Evolutionary conservation across 805 yeast genomes (phyloP), one percentile per base, ranked within the genome.

Genomic region (Candida andamanensis): DNA sequence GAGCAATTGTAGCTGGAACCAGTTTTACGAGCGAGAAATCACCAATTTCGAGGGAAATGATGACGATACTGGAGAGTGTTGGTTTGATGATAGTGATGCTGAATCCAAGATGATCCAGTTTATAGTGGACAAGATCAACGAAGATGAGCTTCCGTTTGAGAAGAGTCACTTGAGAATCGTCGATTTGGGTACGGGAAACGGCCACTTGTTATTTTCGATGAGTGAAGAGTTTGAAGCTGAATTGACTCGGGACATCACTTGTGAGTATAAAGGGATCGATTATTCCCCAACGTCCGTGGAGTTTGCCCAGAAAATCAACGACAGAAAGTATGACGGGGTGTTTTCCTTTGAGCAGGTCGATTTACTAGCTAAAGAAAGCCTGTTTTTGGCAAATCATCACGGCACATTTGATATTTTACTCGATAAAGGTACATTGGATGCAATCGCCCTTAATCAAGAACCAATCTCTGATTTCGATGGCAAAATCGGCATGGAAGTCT

Each of bases 341-440:
- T 60, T 67, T 25, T 57, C 77, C 4, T 90, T 92, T 48, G 58
- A 64, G 22, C 78, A 74, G 29, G 84, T 78, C 3, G 97, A 92
- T 56, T 72, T 92, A 33, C 67, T 85, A 33, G 55, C 60, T 26
- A 48, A 46, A 19, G 29, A 53, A 1, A 46, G 63, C 11, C 57
- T 56, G 11, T 72, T 70, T 37, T 37, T 69, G 16, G 63, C 50
- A 24, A 35, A 52, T 25, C 42, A 52, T 19, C 51, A 53, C 2
- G 66, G 58, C 3, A 49, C 61, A 15, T 87, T 74, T 57, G 95
- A 89, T 50, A 55, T 92, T 6, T 74, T 90, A 2, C 60, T 87
- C 12, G 99, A 92, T 58, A 92, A 92, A 54, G 99, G 99, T 6
- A 92, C 99, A 0, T 60, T 92, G 15, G 99, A 92, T 60, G 99